A percentile compares a stretch with the other conserved stretches of the same genome.
Conservation (phyloP, 352 stramenopile genomes). For the Aphanomyces cochlioides region DNA sequence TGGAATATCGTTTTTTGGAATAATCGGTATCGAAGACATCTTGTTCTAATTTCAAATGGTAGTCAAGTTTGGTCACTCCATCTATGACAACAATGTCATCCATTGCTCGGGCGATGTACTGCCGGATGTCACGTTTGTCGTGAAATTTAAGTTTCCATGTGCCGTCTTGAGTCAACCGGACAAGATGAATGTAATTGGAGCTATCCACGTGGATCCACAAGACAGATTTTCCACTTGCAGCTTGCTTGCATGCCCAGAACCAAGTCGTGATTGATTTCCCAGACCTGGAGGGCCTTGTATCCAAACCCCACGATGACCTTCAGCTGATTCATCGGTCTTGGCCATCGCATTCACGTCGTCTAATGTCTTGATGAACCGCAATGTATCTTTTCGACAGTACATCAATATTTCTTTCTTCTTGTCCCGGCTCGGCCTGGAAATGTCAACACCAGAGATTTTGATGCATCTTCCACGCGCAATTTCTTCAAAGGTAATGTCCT, state of each 20-base stretch:
- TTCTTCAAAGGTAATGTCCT: too few species aligned
- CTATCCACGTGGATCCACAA: background rate
- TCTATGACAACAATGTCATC: background rate
- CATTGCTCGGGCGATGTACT: background rate
- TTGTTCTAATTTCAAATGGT: constrained; percentile 2
- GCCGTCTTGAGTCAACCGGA: background rate
- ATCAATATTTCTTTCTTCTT: background rate
- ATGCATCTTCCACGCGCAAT: too few species aligned
- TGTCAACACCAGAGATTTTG: too few species aligned
- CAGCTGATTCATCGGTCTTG: too few species aligned
- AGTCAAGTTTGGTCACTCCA: background rate
- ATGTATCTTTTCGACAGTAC: constrained; percentile 1
- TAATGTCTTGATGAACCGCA: background rate
- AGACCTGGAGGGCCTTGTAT: background rate
- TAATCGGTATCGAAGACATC: background rate
- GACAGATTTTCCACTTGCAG: background rate
- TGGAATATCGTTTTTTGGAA: background rate
- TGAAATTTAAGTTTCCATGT: background rate
- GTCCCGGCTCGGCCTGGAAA: too few species aligned
- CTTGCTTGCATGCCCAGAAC: background rate
- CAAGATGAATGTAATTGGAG: background rate
- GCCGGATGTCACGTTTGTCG: background rate
- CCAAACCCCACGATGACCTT: background rate
- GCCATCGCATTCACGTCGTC: background rate
- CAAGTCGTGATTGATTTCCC: background rate